phyloP scores from a whole-genome alignment of 306 rosid genomes.

The Medicago ruthenica region DNA sequence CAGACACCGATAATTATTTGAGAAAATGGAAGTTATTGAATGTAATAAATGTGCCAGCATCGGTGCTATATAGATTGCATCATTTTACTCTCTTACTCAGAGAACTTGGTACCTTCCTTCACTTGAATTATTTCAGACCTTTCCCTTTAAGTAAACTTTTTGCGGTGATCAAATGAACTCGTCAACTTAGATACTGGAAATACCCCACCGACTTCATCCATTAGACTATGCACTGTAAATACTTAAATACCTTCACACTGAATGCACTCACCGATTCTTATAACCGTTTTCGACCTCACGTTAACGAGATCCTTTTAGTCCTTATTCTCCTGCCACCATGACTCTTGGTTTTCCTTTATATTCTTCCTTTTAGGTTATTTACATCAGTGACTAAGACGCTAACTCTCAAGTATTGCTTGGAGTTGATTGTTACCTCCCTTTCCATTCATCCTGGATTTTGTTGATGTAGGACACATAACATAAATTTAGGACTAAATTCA shows the following conservation, averaged over 20 bases:
- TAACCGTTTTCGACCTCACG: background rate
- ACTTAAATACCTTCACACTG: constrained; percentile 7
- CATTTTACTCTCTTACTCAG: background rate
- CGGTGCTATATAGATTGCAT: background rate
- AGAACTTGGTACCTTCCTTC: background rate
- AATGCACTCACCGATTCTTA: background rate
- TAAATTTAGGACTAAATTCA: constrained; percentile 16
- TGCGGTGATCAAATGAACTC: no score
- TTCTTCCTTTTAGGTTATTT: background rate
- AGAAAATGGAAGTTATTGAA: background rate
- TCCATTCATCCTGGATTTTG: background rate
- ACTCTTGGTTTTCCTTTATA: background rate
- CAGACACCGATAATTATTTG: background rate
- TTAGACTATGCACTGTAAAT: background rate
- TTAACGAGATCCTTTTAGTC: background rate
- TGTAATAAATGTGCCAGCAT: background rate
- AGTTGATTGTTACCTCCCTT: background rate
- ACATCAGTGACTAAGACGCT: background rate
- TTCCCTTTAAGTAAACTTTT: background rate
- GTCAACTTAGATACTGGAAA: no score
- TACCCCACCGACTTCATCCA: background rate
- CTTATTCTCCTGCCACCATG: background rate
- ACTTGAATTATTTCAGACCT: background rate
- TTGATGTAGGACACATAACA: background rate
- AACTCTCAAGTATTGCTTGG: constrained; percentile 2